Percentiles rank a stretch among this genome's conserved stretches.
Evolutionary conservation across 164 flowering plant genomes (phyloP).

Genomic region (Sextonia rubra): DNA sequence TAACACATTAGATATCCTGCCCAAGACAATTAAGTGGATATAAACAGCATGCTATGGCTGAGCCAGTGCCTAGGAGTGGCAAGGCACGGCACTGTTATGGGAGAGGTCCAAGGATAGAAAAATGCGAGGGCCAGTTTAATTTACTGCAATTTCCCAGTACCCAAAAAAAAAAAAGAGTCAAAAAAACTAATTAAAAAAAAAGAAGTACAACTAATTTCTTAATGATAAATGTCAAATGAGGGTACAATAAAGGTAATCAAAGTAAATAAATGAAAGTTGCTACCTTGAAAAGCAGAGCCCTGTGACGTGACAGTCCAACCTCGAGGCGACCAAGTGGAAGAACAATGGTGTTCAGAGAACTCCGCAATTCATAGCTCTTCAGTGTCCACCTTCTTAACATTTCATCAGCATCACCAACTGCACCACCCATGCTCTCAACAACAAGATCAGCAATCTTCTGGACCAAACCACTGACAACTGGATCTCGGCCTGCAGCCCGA

Average conservation of each 20-base stretch:
- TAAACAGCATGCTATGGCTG: not conserved
- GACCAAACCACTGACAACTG: constrained; percentile 52
- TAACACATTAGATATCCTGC: not conserved
- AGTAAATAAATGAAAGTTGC: not conserved
- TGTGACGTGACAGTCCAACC: constrained; percentile 93
- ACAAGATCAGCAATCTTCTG: constrained; percentile 84
- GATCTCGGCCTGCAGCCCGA: constrained; percentile 31
- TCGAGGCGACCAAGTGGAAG: constrained; percentile 89
- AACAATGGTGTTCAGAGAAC: constrained; percentile 48
- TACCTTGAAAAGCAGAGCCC: constrained; percentile 98
- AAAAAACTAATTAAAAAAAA: not conserved
- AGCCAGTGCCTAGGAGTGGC: no score
- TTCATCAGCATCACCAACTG: constrained; percentile 87
- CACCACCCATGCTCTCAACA: constrained; percentile 90
- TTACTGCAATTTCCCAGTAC: not conserved
- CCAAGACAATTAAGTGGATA: not conserved
- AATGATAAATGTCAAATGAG: not conserved
- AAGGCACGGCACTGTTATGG: no score
- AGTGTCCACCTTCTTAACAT: constrained; percentile 62
- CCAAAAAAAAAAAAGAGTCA: no score
- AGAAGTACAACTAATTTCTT: no score
- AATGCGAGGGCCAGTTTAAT: not conserved
- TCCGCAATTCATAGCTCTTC: constrained; percentile 59
- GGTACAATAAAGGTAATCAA: not conserved
- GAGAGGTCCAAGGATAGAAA: not conserved